Evolutionary conservation across 1,284 basidiomycete genomes (phyloP).

Genomic region (Somion occarium): DNA sequence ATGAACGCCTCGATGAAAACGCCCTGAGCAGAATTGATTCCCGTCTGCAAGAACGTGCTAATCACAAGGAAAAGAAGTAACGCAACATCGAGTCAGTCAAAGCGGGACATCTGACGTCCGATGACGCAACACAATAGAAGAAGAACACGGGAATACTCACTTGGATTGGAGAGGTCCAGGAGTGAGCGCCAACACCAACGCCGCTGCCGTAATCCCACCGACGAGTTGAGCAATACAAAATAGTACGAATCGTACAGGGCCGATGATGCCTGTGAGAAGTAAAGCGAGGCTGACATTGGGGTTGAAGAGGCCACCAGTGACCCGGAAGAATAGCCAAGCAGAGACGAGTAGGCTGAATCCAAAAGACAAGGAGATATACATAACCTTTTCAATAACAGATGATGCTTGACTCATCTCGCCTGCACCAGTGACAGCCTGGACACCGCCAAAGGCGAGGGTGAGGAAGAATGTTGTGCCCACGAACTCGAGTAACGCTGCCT

Average conservation of each 20-base stretch:
- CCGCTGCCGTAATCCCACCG: constrained; percentile 61
- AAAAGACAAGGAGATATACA: constrained; percentile 61
- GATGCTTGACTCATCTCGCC: constrained; percentile 19
- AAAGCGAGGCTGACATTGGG: constrained; percentile 65
- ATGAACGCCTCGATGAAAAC: constrained; percentile 75
- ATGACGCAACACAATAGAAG: neutral
- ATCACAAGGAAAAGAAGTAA: constrained; percentile 1
- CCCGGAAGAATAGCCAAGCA: constrained; percentile 72
- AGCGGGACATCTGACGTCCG: constrained; percentile 3
- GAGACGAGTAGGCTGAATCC: constrained; percentile 65
- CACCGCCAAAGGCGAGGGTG: constrained; percentile 56
- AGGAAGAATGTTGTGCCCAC: constrained; percentile 57
- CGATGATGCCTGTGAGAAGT: constrained; percentile 53
- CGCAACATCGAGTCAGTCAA: too few relatives aligned
- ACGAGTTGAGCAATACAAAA: constrained; percentile 60
- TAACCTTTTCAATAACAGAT: constrained; percentile 37
- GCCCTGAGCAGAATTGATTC: constrained; percentile 48
- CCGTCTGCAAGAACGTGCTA: constrained; percentile 42
- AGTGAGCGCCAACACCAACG: constrained; percentile 55
- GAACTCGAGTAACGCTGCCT: constrained; percentile 49
- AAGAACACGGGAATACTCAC: constrained; percentile 29
- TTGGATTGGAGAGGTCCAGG: constrained; percentile 55
- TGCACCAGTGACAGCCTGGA: constrained; percentile 39
- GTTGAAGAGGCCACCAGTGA: constrained; percentile 70
- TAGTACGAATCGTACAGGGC: constrained; percentile 56